A percentile compares a stretch with the other conserved stretches of the same genome.
Evolutionary conservation across 306 rosid species (phyloP).

Genomic region (Casuarina equisetifolia): DNA sequence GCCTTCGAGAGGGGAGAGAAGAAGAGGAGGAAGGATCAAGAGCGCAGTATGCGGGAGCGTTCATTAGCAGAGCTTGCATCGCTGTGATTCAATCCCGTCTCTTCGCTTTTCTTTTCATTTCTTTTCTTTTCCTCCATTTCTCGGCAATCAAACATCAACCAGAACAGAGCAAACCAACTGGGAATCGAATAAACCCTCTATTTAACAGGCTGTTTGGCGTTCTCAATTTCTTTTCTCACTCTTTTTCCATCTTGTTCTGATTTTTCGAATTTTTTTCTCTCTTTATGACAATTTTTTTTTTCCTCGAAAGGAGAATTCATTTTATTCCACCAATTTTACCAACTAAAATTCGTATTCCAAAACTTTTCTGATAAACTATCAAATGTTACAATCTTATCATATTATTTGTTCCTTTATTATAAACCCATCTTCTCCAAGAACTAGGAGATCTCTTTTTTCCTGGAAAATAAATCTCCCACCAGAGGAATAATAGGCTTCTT

Average conservation of each 20-base stretch:
- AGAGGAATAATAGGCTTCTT: conserved; percentile 88
- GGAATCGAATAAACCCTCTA: no score
- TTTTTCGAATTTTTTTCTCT: no score
- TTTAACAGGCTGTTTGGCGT: no score
- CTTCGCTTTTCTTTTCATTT: background rate
- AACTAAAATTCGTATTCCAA: no score
- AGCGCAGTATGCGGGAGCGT: conserved; percentile 40
- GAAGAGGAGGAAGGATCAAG: conserved; percentile 32
- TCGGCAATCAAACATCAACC: conserved; percentile 18
- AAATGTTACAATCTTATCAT: no score
- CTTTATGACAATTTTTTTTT: no score
- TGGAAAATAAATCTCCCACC: conserved; percentile 53
- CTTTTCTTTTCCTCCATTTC: background rate
- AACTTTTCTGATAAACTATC: no score
- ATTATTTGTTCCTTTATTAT: no score
- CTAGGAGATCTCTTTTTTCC: conserved; percentile 45
- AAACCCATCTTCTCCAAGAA: background rate
- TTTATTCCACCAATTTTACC: no score
- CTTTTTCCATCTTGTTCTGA: no score
- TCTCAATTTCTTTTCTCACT: background rate
- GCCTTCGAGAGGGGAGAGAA: conserved; percentile 44
- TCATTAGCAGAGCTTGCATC: conserved; percentile 61
- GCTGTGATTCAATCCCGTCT: conserved; percentile 10
- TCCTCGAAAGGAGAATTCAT: no score
- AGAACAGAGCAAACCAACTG: no score